Evolutionary conservation across 345 rosid genomes (phyloP).

Genomic region (sweet orange (Citrus sinensis)): DVS_A1.0 CM039165.1:38519501-38520000

Average conservation of each 20-base stretch:
- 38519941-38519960: not conserved
- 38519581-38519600: constrained; percentile 89
- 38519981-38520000: no score
- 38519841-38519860: constrained; percentile 22
- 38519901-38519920: constrained; percentile 6
- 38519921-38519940: constrained; percentile 3
- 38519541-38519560: constrained; percentile 68
- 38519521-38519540: constrained; percentile 74
- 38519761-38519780: constrained; percentile 9
- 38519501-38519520: constrained; percentile 86
- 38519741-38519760: constrained; percentile 21
- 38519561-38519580: constrained; percentile 79
- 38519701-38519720: not conserved
- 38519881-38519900: constrained; percentile 3
- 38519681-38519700: constrained; percentile 33
- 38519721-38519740: constrained; percentile 7
- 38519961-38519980: no score
- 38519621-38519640: constrained; percentile 87
- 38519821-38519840: constrained; percentile 29
- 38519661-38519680: constrained; percentile 85
- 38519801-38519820: constrained; percentile 25
- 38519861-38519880: constrained; percentile 24
- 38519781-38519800: constrained; percentile 12
- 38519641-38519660: constrained; percentile 85
- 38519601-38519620: constrained; percentile 80